Percentiles rank a stretch among this genome's conserved stretches.
Evolutionary conservation across 352 stramenopile species (phyloP).

Genomic region (Globisporangium spinosum): DNA sequence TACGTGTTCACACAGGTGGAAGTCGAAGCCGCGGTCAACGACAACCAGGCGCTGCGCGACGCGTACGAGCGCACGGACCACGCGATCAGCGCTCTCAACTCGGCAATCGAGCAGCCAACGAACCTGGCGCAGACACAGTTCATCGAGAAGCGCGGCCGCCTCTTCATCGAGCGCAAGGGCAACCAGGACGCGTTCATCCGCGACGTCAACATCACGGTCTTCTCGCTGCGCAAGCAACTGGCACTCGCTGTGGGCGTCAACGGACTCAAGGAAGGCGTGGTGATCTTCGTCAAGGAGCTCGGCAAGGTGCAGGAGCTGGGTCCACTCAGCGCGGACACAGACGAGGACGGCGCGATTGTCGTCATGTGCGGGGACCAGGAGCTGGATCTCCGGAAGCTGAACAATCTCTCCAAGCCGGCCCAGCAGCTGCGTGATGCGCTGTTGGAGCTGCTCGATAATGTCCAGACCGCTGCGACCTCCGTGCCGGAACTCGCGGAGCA

Average conservation of each 20-base stretch:
- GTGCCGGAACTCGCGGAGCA: slow-evolving; percentile 44
- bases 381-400: slow-evolving; percentile 41
- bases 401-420: slow-evolving; percentile 40
- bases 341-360: slow-evolving; percentile 39
- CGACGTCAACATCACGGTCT: slow-evolving; percentile 29
- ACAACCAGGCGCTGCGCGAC: slow-evolving; percentile 21
- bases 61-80: slow-evolving; percentile 26
- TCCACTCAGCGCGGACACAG: slow-evolving; percentile 28
- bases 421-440: slow-evolving; percentile 44
- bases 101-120: slow-evolving; percentile 30
- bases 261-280: slow-evolving; percentile 28
- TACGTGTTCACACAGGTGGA: slow-evolving; percentile 26
- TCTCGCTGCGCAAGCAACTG: slow-evolving; percentile 41
- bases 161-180: slow-evolving; percentile 29
- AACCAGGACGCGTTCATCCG: slow-evolving; percentile 25
- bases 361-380: slow-evolving; percentile 45
- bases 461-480: slow-evolving; percentile 39
- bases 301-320: slow-evolving; percentile 40
- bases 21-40: slow-evolving; percentile 22
- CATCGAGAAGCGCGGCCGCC: slow-evolving; percentile 31
- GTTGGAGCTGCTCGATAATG: slow-evolving; percentile 48
- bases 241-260: slow-evolving; percentile 34
- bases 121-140: slow-evolving; percentile 29
- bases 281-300: slow-evolving; percentile 44
- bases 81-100: slow-evolving; percentile 30